Evolutionary conservation across 164 flowering plant species (phyloP), one percentile per base, ranked within the genome.

Genomic region (Vitis cinerea): DNA sequence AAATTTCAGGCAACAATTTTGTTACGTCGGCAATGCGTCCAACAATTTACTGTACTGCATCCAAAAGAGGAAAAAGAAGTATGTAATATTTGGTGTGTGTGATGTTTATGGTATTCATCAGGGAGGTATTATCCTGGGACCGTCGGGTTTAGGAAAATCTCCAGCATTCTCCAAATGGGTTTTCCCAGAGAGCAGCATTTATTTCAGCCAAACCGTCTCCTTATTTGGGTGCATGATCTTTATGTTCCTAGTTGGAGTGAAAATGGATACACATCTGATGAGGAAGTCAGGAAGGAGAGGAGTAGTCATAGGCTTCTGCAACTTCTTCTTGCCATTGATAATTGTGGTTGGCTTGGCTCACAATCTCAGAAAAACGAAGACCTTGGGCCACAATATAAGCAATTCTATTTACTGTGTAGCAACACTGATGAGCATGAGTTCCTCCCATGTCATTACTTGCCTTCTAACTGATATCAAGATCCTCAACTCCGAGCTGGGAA

Each of bases 401-500:
- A 31, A 61, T 0, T 52, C 71, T 4, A 12, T 75, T 5, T 17
- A 13, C 49, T 23, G 13, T 50, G 53, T 75, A 6, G 73, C 70
- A 11, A 17, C 57, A 1, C 58, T 60, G 31, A 66, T 70, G n/a
- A 54, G 71, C n/a, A 4, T 23, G 8, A 75, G 53, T n/a, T 65
- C 79, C 30, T 79, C 70, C 65, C 63, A 66, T 47, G 82, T 75
- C 67, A 67, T 73, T 49, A 61, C 71, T 12, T 55, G 71, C 53
- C 69, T 66, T 10, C 37, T 75, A 16, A 54, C 64, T 3, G 82
- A 79, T 37, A 27, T 79, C n/a, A 75, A 75, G 59, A 53, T 79
- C n/a, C 79, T 79, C 30, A 79, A 75, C 53, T 79, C 82, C 1
- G 79, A 75, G 55, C 69, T 79, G 16, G 82, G 79, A 4, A 71